Evolutionary conservation across 2,329 filamentous ascomycete species (phyloP).

Genomic region (Lasiodiplodia sp.): DNA sequence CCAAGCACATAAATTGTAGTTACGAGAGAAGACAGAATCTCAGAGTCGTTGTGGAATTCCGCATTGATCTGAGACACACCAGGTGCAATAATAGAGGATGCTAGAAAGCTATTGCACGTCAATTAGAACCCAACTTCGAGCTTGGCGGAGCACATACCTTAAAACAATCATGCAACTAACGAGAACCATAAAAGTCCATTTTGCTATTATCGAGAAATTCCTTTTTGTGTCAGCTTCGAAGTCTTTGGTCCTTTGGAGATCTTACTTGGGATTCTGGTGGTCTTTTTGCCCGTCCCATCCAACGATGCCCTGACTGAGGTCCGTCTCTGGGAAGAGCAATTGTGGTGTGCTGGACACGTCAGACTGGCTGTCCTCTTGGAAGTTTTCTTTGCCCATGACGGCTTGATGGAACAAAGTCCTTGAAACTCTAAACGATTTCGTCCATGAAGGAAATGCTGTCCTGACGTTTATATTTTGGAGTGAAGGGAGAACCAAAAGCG

Average conservation of each 20-base stretch:
- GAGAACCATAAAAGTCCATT: slow-evolving; percentile 41
- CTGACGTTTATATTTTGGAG: not conserved
- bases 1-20: slow-evolving; percentile 48
- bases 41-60: slow-evolving; percentile 43
- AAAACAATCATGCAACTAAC: slow-evolving; percentile 44
- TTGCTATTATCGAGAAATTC: slow-evolving; percentile 40
- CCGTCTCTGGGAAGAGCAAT: slow-evolving; percentile 41
- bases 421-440: not conserved
- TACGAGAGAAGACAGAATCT: slow-evolving; percentile 41
- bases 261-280: slow-evolving; percentile 40
- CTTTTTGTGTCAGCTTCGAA: slow-evolving; percentile 27
- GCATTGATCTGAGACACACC: slow-evolving; percentile 41
- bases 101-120: slow-evolving; percentile 38
- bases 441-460: not conserved
- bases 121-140: not conserved
- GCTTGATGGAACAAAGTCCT: not conserved
- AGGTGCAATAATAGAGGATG: slow-evolving; percentile 47
- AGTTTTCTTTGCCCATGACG: not conserved
- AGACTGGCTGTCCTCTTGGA: slow-evolving; percentile 29
- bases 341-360: slow-evolving; percentile 31
- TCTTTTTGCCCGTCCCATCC: slow-evolving; percentile 48
- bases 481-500: not conserved
- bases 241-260: not conserved
- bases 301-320: slow-evolving; percentile 44
- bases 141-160: not conserved